Conservation (phyloP, 139 green algal genomes). For the Micromonas commoda region DNA sequence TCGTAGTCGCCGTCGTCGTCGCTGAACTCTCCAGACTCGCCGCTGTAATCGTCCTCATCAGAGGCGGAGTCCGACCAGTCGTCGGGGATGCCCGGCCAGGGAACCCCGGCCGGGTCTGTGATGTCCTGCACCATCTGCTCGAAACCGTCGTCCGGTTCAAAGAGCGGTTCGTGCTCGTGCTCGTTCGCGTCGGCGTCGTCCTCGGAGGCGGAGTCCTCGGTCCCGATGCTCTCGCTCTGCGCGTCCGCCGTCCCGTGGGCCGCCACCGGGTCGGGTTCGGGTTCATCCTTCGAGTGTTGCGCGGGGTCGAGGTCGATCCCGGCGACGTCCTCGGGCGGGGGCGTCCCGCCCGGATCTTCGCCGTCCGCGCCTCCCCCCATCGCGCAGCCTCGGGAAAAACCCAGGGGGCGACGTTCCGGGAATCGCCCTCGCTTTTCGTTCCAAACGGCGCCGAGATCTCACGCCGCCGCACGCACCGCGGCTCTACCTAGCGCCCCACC, state of each 20-base stretch:
- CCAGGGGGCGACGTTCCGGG: too few relatives aligned
- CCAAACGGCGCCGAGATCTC: too few relatives aligned
- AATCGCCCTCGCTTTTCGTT: too few relatives aligned
- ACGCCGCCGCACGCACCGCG: too few relatives aligned
- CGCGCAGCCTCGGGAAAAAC: too few relatives aligned
- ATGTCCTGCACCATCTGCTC: too few relatives aligned
- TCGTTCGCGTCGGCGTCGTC: conserved; percentile 13
- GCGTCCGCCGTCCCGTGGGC: not conserved
- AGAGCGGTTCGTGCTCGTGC: not conserved
- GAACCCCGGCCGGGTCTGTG: too few relatives aligned
- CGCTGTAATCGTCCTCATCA: not conserved
- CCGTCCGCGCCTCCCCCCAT: too few relatives aligned
- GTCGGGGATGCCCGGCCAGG: not conserved
- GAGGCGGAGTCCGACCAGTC: not conserved
- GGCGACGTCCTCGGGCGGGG: too few relatives aligned
- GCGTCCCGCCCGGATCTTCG: not conserved
- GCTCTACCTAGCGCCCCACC: too few relatives aligned
- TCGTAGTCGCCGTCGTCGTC: not conserved
- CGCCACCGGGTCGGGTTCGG: not conserved
- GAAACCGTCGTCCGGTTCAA: too few relatives aligned
- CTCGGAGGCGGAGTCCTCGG: not conserved
- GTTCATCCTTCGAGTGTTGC: not conserved
- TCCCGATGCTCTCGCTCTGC: not conserved
- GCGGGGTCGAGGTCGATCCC: not conserved
- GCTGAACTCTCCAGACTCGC: not conserved